Conservation (phyloP, 1,284 basidiomycete genomes). For the Apiotrichum brassicae region DNA sequence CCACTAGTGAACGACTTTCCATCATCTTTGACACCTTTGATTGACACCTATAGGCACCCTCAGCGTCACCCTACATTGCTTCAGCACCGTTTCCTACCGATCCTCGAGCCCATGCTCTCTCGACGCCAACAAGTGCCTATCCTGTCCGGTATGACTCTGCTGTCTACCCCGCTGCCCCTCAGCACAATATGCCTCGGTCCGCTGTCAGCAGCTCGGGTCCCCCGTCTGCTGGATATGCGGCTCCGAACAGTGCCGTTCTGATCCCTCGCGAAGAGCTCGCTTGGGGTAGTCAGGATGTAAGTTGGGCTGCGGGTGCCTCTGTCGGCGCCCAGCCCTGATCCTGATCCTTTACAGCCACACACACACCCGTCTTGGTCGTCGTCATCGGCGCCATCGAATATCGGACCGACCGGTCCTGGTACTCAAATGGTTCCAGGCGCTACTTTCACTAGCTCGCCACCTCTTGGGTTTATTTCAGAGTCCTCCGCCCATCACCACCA, state of each 20-base stretch:
- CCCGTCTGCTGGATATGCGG: not conserved
- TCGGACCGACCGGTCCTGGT: not conserved
- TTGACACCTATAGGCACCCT: slow-evolving; percentile 26
- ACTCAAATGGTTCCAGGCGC: not conserved
- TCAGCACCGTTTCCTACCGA: slow-evolving; percentile 32
- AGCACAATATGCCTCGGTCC: slow-evolving; percentile 23
- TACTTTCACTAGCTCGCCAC: not conserved
- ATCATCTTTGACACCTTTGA: not conserved
- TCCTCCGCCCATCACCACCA: not conserved
- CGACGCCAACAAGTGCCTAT: slow-evolving; percentile 12
- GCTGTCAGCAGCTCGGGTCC: slow-evolving; percentile 10
- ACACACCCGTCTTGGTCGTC: not conserved
- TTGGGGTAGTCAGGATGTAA: slow-evolving; percentile 19
- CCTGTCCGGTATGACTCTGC: slow-evolving; percentile 32
- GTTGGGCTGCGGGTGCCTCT: slow-evolving; percentile 14
- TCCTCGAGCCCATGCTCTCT: slow-evolving; percentile 27
- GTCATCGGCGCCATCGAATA: not conserved
- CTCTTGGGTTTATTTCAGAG: not conserved
- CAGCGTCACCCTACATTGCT: slow-evolving; percentile 33
- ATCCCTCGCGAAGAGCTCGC: slow-evolving; percentile 11
- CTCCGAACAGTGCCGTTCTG: slow-evolving; percentile 1
- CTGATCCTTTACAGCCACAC: not conserved
- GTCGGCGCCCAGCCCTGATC: slow-evolving; percentile 18
- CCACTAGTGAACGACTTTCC: too few species aligned
- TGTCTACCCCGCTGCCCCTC: slow-evolving; percentile 23